phyloP scores from a whole-genome alignment of 202 grass and related monocot genomes.

The Musa balbisiana region DNA sequence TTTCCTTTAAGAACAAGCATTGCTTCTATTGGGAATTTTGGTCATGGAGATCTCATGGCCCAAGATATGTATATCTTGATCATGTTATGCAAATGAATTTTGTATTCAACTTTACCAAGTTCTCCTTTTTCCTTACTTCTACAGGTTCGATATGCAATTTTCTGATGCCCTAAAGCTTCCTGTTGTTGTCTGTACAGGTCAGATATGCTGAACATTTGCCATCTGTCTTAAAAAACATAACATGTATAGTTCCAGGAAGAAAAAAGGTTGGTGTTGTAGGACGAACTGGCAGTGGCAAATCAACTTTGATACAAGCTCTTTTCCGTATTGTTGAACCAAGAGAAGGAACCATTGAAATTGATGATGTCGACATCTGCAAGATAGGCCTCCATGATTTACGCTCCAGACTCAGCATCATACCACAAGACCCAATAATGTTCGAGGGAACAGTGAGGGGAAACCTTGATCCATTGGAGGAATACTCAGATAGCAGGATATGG shows the following conservation, averaged over 20 bases:
- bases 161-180: background rate
- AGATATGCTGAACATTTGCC: conserved; percentile 94
- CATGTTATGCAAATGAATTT: no score
- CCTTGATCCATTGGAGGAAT: conserved; percentile 84
- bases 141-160: conserved; percentile 33
- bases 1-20: no score
- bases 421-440: conserved; percentile 93
- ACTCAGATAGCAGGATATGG: conserved; percentile 71
- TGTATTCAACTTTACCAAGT: background rate
- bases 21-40: no score
- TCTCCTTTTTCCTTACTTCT: background rate
- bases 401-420: conserved; percentile 85
- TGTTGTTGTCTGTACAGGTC: conserved; percentile 49
- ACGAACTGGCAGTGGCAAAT: conserved; percentile 88
- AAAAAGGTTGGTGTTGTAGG: conserved; percentile 95
- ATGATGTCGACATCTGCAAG: conserved; percentile 76
- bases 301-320: conserved; percentile 88
- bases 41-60: no score
- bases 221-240: conserved; percentile 83
- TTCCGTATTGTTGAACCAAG: conserved; percentile 86
- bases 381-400: conserved; percentile 90
- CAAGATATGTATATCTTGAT: no score
- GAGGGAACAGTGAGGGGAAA: conserved; percentile 86
- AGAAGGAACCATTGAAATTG: conserved; percentile 72
- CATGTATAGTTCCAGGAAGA: conserved; percentile 80